Conservation (phyloP, 768 basidiomycete genomes). For the Kwoniella heveanensis region DNA sequence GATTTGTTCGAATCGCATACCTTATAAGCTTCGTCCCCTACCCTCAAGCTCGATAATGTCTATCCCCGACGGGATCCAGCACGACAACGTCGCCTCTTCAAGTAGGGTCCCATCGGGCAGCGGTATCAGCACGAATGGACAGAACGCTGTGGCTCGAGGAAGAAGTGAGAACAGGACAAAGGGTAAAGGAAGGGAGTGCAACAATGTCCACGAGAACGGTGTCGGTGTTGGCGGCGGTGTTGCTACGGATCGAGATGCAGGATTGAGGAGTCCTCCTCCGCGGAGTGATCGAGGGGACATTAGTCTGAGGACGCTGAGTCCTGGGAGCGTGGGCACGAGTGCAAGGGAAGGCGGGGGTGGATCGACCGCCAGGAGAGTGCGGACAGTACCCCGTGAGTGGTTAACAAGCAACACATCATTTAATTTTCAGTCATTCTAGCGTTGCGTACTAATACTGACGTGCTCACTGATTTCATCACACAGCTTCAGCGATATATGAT, state of each 20-base stretch:
- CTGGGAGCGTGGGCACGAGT: background rate
- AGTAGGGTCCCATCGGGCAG: background rate
- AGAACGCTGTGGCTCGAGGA: background rate
- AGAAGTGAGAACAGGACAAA: conserved; percentile 6
- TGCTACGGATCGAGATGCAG: too few relatives aligned
- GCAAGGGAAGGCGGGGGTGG: background rate
- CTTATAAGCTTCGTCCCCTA: too few relatives aligned
- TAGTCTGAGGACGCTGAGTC: conserved; percentile 9
- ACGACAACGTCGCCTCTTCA: background rate
- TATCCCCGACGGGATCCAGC: background rate
- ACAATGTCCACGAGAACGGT: background rate
- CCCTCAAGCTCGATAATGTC: background rate
- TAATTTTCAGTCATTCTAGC: conserved; percentile 1
- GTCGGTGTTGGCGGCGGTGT: too few relatives aligned
- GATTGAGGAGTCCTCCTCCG: conserved; percentile 2
- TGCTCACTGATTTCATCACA: background rate
- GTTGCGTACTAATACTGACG: background rate
- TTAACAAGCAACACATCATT: background rate
- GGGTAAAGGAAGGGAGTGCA: conserved; percentile 3
- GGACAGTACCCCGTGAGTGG: conserved; percentile 50
- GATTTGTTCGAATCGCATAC: too few relatives aligned
- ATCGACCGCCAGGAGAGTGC: conserved; percentile 30
- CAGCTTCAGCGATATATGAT: conserved; percentile 41
- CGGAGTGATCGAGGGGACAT: background rate
- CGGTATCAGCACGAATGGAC: background rate